phyloP scores from a whole-genome alignment of 164 flowering plant species.

The Cinnamomum chago region DNA sequence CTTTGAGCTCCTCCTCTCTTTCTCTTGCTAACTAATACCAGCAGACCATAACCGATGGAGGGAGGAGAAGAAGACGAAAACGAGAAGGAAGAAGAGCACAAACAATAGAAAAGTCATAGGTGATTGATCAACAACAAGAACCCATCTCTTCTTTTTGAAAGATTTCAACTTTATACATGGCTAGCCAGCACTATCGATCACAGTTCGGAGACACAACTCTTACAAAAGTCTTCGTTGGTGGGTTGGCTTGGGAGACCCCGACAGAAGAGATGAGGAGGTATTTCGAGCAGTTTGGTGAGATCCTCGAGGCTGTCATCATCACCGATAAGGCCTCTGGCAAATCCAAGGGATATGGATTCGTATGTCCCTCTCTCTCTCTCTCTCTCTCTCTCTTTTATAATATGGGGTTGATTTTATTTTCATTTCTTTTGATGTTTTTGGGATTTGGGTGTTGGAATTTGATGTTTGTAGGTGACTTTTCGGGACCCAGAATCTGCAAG shows the following conservation, averaged over 20 bases:
- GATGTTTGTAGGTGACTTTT: conserved; percentile 65
- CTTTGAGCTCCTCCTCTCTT: conserved; percentile 1
- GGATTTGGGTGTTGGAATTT: background rate
- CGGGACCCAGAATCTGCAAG: conserved; percentile 89
- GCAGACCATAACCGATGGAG: conserved; percentile 14
- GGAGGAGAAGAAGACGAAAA: conserved; percentile 15
- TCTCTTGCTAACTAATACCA: conserved; percentile 8
- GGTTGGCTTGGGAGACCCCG: conserved; percentile 94
- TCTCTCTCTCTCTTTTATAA: background rate
- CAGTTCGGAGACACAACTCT: conserved; percentile 87
- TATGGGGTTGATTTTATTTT: background rate
- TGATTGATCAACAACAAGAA: background rate
- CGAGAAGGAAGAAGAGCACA: conserved; percentile 8
- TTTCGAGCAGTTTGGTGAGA: conserved; percentile 87
- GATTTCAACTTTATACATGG: conserved; percentile 27
- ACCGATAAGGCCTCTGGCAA: conserved; percentile 72
- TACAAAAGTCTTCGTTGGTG: conserved; percentile 91
- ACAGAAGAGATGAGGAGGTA: conserved; percentile 69
- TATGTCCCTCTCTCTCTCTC: conserved; percentile 27
- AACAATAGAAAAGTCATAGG: too few relatives aligned
- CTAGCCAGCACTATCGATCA: conserved; percentile 63
- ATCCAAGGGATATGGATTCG: conserved; percentile 97
- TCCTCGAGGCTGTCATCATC: conserved; percentile 91
- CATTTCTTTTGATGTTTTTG: background rate
- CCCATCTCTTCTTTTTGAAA: background rate